Evolutionary conservation across 306 rosid species (phyloP).

Genomic region (Bauhinia variegata): DNA sequence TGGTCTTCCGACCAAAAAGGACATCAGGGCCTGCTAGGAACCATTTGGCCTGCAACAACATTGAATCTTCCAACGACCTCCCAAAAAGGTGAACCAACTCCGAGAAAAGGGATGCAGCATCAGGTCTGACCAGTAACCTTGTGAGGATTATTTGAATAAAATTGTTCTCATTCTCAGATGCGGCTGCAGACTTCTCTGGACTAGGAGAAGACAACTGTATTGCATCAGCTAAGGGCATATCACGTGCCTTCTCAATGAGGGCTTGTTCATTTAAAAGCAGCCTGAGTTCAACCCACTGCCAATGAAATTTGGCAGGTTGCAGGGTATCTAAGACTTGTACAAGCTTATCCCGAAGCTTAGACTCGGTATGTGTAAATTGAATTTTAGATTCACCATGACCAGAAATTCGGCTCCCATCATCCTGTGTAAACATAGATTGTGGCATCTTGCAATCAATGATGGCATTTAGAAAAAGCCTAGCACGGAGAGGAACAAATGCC

Average conservation of each 20-base stretch:
- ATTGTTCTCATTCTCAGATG: constrained; percentile 90
- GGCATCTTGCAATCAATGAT: constrained; percentile 89
- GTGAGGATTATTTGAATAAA: constrained; percentile 85
- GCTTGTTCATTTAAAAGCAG: constrained; percentile 92
- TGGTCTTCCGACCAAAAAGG: constrained; percentile 86
- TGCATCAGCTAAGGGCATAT: constrained; percentile 72
- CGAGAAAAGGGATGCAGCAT: constrained; percentile 92
- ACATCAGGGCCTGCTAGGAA: constrained; percentile 84
- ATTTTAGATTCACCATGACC: constrained; percentile 64
- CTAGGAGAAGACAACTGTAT: constrained; percentile 73
- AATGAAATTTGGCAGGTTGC: constrained; percentile 95
- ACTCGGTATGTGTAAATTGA: constrained; percentile 53
- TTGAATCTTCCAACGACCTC: constrained; percentile 86
- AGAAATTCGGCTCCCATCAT: constrained; percentile 57
- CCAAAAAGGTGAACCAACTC: constrained; percentile 96
- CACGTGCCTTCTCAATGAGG: constrained; percentile 69
- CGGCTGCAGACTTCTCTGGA: constrained; percentile 70
- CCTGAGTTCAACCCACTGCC: constrained; percentile 99
- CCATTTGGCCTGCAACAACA: constrained; percentile 96
- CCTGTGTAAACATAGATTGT: constrained; percentile 42
- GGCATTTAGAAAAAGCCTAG: constrained; percentile 82
- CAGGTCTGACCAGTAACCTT: constrained; percentile 94
- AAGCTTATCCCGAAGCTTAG: constrained; percentile 80
- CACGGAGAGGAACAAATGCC: constrained; percentile 96
- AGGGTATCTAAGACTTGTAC: constrained; percentile 78